Evolutionary conservation across 2,329 filamentous ascomycete genomes (phyloP).

Genomic region (Arthroderma sp.): DNA sequence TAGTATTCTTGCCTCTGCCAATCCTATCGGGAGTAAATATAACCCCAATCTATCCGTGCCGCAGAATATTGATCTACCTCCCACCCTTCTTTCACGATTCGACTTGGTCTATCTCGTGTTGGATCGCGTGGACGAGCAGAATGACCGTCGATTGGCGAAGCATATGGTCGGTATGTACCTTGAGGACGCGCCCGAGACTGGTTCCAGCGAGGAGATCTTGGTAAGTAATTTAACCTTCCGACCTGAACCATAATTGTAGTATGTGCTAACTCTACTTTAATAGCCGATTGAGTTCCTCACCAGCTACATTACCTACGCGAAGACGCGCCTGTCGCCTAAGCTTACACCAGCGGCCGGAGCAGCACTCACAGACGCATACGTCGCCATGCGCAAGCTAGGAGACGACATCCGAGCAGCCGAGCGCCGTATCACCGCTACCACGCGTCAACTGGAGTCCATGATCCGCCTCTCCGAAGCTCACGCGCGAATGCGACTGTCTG

Average conservation of each 20-base stretch:
- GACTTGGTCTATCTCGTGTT: slow-evolving; percentile 95
- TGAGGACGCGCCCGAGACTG: slow-evolving; percentile 84
- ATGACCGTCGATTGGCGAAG: slow-evolving; percentile 75
- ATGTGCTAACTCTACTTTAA: slow-evolving; percentile 9
- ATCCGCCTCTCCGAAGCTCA: slow-evolving; percentile 93
- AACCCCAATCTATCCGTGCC: slow-evolving; percentile 92
- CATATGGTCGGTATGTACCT: slow-evolving; percentile 95
- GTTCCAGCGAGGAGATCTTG: slow-evolving; percentile 62
- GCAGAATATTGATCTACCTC: slow-evolving; percentile 94
- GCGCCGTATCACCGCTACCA: slow-evolving; percentile 94
- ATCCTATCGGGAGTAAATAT: slow-evolving; percentile 95
- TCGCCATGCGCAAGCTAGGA: slow-evolving; percentile 88
- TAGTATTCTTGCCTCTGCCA: slow-evolving; percentile 90
- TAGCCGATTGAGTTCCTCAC: slow-evolving; percentile 92
- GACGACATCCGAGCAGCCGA: slow-evolving; percentile 77
- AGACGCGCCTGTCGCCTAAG: slow-evolving; percentile 68
- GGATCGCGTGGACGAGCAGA: slow-evolving; percentile 82
- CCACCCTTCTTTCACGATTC: slow-evolving; percentile 88
- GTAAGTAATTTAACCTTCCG: slow-evolving; percentile 40
- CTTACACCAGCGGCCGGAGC: slow-evolving; percentile 70
- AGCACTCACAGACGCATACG: slow-evolving; percentile 75
- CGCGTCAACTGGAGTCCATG: slow-evolving; percentile 94
- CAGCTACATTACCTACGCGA: slow-evolving; percentile 92
- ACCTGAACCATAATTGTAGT: neutral
- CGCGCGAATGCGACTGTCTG: slow-evolving; percentile 86